Percentiles rank a stretch among this genome's conserved stretches.
Evolutionary conservation across 305 asterid species (phyloP).

Genomic region (Rubia peregrina): DNA sequence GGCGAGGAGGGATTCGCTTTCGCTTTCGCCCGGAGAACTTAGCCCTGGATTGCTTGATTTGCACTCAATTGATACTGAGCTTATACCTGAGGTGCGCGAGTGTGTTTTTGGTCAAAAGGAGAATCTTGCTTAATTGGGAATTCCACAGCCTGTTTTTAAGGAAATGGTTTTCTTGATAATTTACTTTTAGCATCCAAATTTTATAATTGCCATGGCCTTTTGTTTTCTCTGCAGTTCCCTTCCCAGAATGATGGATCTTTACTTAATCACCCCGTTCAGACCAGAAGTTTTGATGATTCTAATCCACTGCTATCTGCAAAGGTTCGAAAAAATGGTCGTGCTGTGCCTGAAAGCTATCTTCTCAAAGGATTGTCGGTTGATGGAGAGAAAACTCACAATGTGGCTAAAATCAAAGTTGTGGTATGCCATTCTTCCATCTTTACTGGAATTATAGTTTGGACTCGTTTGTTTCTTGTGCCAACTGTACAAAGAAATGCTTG

Average conservation of each 20-base stretch:
- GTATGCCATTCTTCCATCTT: constrained; percentile 16
- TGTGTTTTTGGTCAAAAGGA: background rate
- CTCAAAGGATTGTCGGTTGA: constrained; percentile 22
- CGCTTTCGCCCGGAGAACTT: constrained; percentile 20
- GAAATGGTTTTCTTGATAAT: background rate
- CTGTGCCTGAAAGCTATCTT: constrained; percentile 19
- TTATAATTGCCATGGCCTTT: too few species aligned
- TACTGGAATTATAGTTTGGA: background rate
- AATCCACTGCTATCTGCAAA: constrained; percentile 15
- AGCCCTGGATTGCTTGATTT: constrained; percentile 43
- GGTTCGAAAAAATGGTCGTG: constrained; percentile 14
- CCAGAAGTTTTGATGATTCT: constrained; percentile 24
- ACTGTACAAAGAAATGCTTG: background rate
- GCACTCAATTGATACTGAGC: constrained; percentile 38
- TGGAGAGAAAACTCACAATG: constrained; percentile 25
- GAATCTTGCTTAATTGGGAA: background rate
- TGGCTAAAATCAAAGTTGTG: constrained; percentile 37
- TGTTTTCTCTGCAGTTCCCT: constrained; percentile 20
- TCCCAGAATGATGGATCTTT: constrained; percentile 17
- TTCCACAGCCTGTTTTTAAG: background rate
- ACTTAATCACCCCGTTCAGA: constrained; percentile 12
- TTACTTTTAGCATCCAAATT: background rate
- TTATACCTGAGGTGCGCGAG: constrained; percentile 31
- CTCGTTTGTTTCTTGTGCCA: background rate
- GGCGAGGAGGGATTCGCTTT: constrained; percentile 19